phyloP scores from a whole-genome alignment of 495 filamentous ascomycete species.

The Tuber melanosporum region DNA sequence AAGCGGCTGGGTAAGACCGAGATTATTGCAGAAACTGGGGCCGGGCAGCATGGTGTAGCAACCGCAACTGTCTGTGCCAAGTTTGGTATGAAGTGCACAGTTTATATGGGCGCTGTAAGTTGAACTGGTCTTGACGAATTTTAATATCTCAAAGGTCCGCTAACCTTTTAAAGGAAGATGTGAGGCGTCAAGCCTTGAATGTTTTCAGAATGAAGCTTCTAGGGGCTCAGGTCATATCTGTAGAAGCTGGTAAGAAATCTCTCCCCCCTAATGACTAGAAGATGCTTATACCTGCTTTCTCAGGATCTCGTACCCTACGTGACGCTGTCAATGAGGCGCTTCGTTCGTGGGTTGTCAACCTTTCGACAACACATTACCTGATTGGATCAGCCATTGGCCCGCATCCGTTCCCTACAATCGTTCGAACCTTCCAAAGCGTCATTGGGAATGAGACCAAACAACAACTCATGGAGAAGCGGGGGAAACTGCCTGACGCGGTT shows the following conservation, averaged over 20 bases:
- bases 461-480: conserved; percentile 71
- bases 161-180: conserved; percentile 58
- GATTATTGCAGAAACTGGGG: conserved; percentile 93
- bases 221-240: conserved; percentile 77
- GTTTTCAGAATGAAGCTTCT: conserved; percentile 96
- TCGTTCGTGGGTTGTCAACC: conserved; percentile 76
- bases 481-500: conserved; percentile 89
- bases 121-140: neutral
- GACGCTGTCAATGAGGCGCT: conserved; percentile 94
- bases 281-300: neutral
- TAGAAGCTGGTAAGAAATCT: conserved; percentile 62
- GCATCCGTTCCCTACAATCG: conserved; percentile 92
- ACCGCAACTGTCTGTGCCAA: conserved; percentile 94
- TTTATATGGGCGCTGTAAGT: conserved; percentile 80
- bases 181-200: conserved; percentile 86
- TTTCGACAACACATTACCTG: conserved; percentile 91
- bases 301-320: conserved; percentile 59
- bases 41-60: conserved; percentile 94
- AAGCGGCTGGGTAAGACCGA: conserved; percentile 76
- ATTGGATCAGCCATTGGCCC: conserved; percentile 92
- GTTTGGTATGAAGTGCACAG: conserved; percentile 90
- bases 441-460: conserved; percentile 88
- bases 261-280: conserved; percentile 25
- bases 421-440: conserved; percentile 88
- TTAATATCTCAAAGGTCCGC: neutral